Percentiles rank a stretch among this genome's conserved stretches.
Conservation (phyloP, 23 red algal species). For the Cyanidiococcus yangmingshanensis region DNA sequence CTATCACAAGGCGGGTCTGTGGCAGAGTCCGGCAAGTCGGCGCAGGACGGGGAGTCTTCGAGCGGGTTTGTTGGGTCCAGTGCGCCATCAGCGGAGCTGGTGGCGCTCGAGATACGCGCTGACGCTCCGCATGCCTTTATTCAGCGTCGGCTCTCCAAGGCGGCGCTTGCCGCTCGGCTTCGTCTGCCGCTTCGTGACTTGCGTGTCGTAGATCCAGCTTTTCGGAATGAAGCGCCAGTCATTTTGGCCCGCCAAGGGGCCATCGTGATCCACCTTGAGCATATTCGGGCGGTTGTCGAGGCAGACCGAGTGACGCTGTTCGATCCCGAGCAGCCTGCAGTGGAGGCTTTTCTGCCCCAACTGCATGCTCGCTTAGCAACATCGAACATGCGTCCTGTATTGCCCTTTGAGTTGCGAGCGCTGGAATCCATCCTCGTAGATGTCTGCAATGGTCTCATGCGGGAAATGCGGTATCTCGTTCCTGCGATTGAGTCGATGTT, state of each 20-base stretch:
- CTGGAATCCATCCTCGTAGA: slow-evolving; percentile 91
- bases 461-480: not conserved
- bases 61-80: not conserved
- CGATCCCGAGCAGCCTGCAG: slow-evolving; percentile 68
- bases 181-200: slow-evolving; percentile 68
- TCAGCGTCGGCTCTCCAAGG: slow-evolving; percentile 33
- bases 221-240: slow-evolving; percentile 72
- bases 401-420: slow-evolving; percentile 96
- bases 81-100: slow-evolving; percentile 4
- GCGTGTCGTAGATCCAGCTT: slow-evolving; percentile 83
- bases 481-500: slow-evolving; percentile 1
- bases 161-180: slow-evolving; percentile 63
- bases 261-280: slow-evolving; percentile 77
- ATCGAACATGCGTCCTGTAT: slow-evolving; percentile 26
- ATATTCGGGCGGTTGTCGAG: slow-evolving; percentile 68
- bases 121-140: slow-evolving; percentile 6
- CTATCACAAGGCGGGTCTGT: not conserved
- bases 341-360: slow-evolving; percentile 64
- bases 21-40: not conserved
- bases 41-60: not conserved
- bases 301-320: slow-evolving; percentile 70
- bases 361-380: slow-evolving; percentile 46
- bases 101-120: slow-evolving; percentile 11
- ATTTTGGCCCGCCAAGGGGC: slow-evolving; percentile 65
- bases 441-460: slow-evolving; percentile 44